Conservation (phyloP, 331 rosid species). For the Malus hybrid region DNA sequence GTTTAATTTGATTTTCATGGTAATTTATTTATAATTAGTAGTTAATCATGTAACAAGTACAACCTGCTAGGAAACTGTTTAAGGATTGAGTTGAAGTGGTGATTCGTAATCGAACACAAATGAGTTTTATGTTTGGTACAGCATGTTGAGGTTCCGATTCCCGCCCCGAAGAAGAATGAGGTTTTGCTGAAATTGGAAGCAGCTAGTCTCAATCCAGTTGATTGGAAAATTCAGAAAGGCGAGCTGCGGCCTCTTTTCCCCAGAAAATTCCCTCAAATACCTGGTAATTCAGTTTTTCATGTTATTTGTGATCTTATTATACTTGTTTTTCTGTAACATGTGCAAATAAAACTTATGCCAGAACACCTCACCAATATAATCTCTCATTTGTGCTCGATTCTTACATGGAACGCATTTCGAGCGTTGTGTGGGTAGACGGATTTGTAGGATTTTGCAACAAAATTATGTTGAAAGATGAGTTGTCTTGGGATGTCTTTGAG, state of each 20-base stretch:
- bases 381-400: not conserved
- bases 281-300: conserved; percentile 10
- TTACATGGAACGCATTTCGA: not conserved
- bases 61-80: not conserved
- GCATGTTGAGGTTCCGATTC: conserved; percentile 34
- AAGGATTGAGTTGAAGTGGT: not conserved
- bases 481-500: not conserved
- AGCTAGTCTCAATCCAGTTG: conserved; percentile 30
- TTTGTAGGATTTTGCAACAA: not conserved
- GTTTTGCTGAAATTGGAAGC: conserved; percentile 41
- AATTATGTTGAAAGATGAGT: not conserved
- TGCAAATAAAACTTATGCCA: too few species aligned
- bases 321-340: too few species aligned
- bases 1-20: too few species aligned
- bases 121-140: not conserved
- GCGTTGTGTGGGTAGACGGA: not conserved
- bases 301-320: not conserved
- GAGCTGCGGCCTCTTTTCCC: conserved; percentile 23
- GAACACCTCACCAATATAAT: not conserved
- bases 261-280: conserved; percentile 28
- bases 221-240: conserved; percentile 42
- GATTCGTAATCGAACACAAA: not conserved
- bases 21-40: too few species aligned
- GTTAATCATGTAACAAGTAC: not conserved
- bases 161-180: conserved; percentile 26